These are phyloP conservation scores for Protea cynaroides DNA, from an alignment of 164 flowering plant species.

Conservation along the genomic window DNA sequence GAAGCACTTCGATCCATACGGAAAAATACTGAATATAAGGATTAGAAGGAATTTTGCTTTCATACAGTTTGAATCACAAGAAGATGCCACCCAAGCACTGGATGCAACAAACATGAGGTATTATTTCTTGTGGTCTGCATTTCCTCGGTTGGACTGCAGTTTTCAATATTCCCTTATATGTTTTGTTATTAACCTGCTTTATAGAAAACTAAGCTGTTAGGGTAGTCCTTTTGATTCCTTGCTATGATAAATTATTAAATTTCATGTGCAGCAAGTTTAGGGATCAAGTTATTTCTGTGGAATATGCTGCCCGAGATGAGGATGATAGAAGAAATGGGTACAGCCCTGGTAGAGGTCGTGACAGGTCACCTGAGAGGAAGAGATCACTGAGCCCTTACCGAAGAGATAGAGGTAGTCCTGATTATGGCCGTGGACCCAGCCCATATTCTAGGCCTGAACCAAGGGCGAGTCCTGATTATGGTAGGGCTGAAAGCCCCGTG, in stretches of 20 bases:
- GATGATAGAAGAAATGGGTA: slow-evolving; percentile 65
- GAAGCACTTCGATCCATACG: slow-evolving; percentile 93
- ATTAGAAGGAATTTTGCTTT: slow-evolving; percentile 94
- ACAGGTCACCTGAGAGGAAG: slow-evolving; percentile 40
- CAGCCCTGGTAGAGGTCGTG: slow-evolving; percentile 56
- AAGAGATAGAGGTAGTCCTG: slow-evolving; percentile 72
- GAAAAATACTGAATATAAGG: slow-evolving; percentile 75
- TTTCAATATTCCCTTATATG: too few species aligned
- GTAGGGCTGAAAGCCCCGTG: slow-evolving; percentile 28
- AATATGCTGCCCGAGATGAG: slow-evolving; percentile 89
- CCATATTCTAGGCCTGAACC: slow-evolving; percentile 24
- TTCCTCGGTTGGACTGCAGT: slow-evolving; percentile 3
- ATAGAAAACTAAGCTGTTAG: slow-evolving; percentile 26
- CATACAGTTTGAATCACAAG: slow-evolving; percentile 80
- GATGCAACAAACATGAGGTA: slow-evolving; percentile 57
- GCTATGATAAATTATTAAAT: slow-evolving; percentile 34
- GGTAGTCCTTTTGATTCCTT: slow-evolving; percentile 51
- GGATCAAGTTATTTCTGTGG: slow-evolving; percentile 91
- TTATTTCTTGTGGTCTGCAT: slow-evolving; percentile 3
- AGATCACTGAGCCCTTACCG: slow-evolving; percentile 33
- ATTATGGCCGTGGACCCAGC: slow-evolving; percentile 62
- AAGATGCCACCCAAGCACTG: slow-evolving; percentile 79
- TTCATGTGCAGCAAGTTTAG: slow-evolving; percentile 60
- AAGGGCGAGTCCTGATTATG: slow-evolving; percentile 46
- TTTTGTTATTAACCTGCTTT: too few species aligned